Evolutionary conservation across 108 stramenopile genomes (phyloP), one percentile per base, ranked within the genome.

Genomic region (Cyclotella baltica): DNA sequence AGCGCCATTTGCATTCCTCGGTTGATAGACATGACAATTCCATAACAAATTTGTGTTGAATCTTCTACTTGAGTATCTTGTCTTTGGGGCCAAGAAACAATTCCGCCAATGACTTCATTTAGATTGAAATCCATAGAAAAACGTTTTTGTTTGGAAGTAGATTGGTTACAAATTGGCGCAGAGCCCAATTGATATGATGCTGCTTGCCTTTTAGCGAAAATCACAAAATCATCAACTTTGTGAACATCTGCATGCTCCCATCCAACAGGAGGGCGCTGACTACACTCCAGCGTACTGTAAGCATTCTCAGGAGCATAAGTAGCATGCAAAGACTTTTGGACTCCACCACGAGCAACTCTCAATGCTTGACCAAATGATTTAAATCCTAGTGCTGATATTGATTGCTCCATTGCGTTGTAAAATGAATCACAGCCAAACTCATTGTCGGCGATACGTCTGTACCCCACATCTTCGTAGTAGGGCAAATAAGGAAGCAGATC

Each of bases 351-450:
- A 31, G 72, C 72, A 29, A 55, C n/a, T 47, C 48, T 78, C 53
- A 82, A 64, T 10, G 69, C 76, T 28, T 85, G 81, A 27, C 64
- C 65, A 28, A 83, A 27, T 9, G 85, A 69, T 70, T 80, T 85
- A 4, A 81, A 67, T 28, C 84, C 84, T 16, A 78, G 50, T 68
- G 40, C 65, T 3, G 37, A 38, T 16, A 74, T 58, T 56, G 58
- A 36, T 55, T 50, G 31, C 33, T 67, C 53, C 23, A 85, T 30
- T 34, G 78, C 79, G 18, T 47, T 57, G 4, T 67, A 75, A 40
- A 81, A 85, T 10, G 23, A 25, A 33, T 51, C 51, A 58, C 77
- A 34, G 25, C 3, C 50, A 19, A 37, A 47, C 16, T 67, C 68
- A 18, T 50, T 52, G 19, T n/a, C 28, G 28, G 40, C 48, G 1